Conservation (phyloP, 768 basidiomycete genomes). For the Macrocybe gigantea region DNA sequence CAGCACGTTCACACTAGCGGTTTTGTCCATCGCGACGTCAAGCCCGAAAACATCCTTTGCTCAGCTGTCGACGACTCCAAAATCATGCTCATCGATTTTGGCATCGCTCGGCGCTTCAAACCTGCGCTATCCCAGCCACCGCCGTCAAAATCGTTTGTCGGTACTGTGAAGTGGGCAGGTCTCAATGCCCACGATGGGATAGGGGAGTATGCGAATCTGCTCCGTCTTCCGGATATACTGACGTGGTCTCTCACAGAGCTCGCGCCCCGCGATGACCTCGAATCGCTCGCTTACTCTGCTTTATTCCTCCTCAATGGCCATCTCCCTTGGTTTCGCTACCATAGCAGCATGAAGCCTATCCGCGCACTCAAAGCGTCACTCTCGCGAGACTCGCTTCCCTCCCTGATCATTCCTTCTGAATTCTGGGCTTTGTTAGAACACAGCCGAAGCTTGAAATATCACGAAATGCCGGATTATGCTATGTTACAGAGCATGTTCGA, state of each 20-base stretch:
- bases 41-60: conserved; percentile 27
- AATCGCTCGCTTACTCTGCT: conserved; percentile 49
- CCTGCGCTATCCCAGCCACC: too few relatives aligned
- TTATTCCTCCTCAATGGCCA: conserved; percentile 51
- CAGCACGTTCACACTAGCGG: conserved; percentile 23
- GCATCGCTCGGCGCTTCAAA: conserved; percentile 16
- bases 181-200: conserved; percentile 25
- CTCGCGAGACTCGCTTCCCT: neutral
- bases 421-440: neutral
- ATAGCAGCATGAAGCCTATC: neutral
- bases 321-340: conserved; percentile 13
- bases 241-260: conserved; percentile 12
- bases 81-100: conserved; percentile 25
- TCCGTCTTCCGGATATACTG: conserved; percentile 4
- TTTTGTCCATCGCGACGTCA: conserved; percentile 32
- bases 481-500: too few relatives aligned
- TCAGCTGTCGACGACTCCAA: conserved; percentile 15
- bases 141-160: conserved; percentile 18
- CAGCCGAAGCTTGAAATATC: neutral
- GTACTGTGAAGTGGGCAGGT: conserved; percentile 25
- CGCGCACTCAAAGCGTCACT: neutral
- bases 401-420: neutral
- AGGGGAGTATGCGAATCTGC: conserved; percentile 17
- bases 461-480: neutral
- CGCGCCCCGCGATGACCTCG: conserved; percentile 45